Evolutionary conservation across 169 alveolate genomes (phyloP).

Genomic region (Plasmodium blacklocki): DNA sequence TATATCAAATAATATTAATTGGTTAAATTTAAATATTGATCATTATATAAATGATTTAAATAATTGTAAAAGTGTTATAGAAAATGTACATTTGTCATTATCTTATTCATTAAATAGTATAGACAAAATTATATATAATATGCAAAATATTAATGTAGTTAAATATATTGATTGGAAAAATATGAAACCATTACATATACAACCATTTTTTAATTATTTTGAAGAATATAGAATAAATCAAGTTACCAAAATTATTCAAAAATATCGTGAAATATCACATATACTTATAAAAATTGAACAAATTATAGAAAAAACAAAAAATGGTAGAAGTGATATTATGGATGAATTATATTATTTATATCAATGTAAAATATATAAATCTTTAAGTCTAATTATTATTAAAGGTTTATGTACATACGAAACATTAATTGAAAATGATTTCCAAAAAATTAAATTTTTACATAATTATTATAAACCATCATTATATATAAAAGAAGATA

Average conservation of each 20-base stretch:
- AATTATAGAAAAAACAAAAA: slow-evolving; percentile 68
- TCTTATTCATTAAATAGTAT: slow-evolving; percentile 59
- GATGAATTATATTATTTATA: slow-evolving; percentile 67
- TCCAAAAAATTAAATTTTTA: slow-evolving; percentile 33
- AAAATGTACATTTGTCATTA: slow-evolving; percentile 60
- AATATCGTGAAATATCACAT: slow-evolving; percentile 73
- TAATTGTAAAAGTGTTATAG: slow-evolving; percentile 41
- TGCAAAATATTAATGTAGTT: slow-evolving; percentile 67
- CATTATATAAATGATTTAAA: slow-evolving; percentile 69
- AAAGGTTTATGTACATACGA: slow-evolving; percentile 71
- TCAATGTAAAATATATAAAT: slow-evolving; percentile 74
- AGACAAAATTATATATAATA: slow-evolving; percentile 66
- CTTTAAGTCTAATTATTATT: slow-evolving; percentile 57
- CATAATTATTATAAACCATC: slow-evolving; percentile 46
- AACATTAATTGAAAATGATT: slow-evolving; percentile 71
- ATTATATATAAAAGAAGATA: slow-evolving; percentile 70
- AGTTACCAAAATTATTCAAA: slow-evolving; percentile 31
- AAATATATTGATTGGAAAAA: slow-evolving; percentile 50
- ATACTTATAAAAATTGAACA: slow-evolving; percentile 76
- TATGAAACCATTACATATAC: slow-evolving; percentile 73
- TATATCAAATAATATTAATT: slow-evolving; percentile 61
- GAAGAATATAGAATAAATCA: slow-evolving; percentile 62
- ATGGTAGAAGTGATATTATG: slow-evolving; percentile 73
- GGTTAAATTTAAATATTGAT: slow-evolving; percentile 69
- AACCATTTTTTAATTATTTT: slow-evolving; percentile 73